Evolutionary conservation across 768 basidiomycete genomes (phyloP).

Genomic region (Pisolithus marmoratus): DNA sequence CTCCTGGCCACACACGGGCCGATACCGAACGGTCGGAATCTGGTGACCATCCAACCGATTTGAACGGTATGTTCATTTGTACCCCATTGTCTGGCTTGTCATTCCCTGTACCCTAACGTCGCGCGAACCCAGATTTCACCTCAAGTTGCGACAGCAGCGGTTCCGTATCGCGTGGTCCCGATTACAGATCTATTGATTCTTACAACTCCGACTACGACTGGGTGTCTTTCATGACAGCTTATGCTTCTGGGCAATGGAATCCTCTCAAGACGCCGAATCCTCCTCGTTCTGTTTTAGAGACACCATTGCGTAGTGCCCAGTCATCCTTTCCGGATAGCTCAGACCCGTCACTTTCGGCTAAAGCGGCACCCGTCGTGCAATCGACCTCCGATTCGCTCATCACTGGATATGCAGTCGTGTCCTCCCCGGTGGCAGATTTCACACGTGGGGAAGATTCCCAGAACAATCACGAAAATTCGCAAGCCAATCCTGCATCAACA

Average conservation of each 20-base stretch:
- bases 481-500: conserved; percentile 10
- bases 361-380: conserved; percentile 3
- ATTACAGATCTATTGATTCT: conserved; percentile 12
- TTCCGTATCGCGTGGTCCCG: conserved; percentile 3
- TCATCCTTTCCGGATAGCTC: conserved; percentile 5
- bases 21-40: conserved; percentile 10
- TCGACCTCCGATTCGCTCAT: conserved; percentile 9
- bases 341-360: not conserved
- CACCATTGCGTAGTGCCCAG: conserved; percentile 13
- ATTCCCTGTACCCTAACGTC: conserved; percentile 16
- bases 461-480: conserved; percentile 1
- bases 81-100: conserved; percentile 4
- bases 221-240: conserved; percentile 71
- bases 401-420: conserved; percentile 5
- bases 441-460: conserved; percentile 15
- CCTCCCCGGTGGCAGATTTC: conserved; percentile 8
- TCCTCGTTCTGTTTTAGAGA: conserved; percentile 34
- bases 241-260: conserved; percentile 75
- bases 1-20: conserved; percentile 1
- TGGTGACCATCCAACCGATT: conserved; percentile 5
- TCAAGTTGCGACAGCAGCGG: not conserved
- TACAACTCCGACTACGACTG: conserved; percentile 49
- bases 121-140: conserved; percentile 8
- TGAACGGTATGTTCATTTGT: conserved; percentile 18
- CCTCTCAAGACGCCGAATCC: conserved; percentile 63